Percentiles rank a stretch among this genome's conserved stretches.
phyloP scores from a whole-genome alignment of 2,329 filamentous ascomycete genomes.

The Ophiostoma sp. region DNA sequence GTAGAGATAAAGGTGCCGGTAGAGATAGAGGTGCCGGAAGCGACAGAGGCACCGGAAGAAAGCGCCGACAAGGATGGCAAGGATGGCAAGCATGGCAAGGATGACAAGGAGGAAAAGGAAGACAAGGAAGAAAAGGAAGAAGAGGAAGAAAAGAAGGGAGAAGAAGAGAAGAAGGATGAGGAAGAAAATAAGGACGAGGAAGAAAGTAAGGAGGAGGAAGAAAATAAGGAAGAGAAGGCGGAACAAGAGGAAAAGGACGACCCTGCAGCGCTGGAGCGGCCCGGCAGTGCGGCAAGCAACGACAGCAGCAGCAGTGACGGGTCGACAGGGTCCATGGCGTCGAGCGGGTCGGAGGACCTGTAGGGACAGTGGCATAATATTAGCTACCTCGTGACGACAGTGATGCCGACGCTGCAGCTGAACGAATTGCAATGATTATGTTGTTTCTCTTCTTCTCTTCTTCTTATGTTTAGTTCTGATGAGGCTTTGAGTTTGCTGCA shows the following conservation, averaged over 20 bases:
- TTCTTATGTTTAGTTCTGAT: not conserved
- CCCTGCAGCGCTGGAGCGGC: constrained; percentile 7
- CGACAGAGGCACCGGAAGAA: too few species aligned
- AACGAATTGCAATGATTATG: not conserved
- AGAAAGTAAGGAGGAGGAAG: too few species aligned
- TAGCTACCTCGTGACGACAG: constrained; percentile 8
- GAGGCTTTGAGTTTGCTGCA: too few species aligned
- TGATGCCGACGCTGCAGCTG: not conserved
- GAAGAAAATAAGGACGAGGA: not conserved
- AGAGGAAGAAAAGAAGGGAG: not conserved
- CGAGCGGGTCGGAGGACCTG: constrained; percentile 4
- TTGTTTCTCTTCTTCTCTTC: not conserved
- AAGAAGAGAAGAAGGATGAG: not conserved
- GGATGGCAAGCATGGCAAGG: not conserved
- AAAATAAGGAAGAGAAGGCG: not conserved
- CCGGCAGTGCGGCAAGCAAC: not conserved
- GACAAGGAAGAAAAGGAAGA: not conserved
- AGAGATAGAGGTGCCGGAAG: too few species aligned
- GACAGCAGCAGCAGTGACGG: constrained; percentile 2
- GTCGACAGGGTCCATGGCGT: not conserved
- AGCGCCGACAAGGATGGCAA: not conserved
- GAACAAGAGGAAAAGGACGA: not conserved
- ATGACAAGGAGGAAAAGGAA: not conserved
- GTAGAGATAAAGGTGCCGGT: too few species aligned
- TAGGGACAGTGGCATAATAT: constrained; percentile 14